A percentile compares a stretch with the other conserved stretches of the same genome.
Conservation (phyloP, 352 stramenopile species). For the Aphanomyces euteiches region DNA sequence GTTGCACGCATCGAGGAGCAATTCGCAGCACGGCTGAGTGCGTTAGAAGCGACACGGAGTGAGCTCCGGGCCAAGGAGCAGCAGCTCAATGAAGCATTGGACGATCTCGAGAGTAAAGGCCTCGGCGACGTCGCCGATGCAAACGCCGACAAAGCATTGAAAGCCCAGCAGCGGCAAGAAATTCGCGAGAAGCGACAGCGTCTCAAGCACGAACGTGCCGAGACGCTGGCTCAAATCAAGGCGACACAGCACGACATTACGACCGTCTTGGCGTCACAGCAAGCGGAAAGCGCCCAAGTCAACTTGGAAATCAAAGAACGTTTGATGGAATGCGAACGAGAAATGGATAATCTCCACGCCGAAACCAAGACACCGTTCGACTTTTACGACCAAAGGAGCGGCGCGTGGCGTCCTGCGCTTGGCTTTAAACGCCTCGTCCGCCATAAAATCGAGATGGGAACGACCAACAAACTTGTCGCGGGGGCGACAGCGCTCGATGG, state of each 20-base stretch:
- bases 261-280: neutral
- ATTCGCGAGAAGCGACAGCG: conserved; percentile 1
- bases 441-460: conserved; percentile 15
- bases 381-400: neutral
- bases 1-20: neutral
- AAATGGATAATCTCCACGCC: neutral
- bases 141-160: neutral
- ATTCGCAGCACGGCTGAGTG: neutral
- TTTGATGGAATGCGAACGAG: neutral
- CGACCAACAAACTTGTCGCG: neutral
- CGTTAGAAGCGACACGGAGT: conserved; percentile 7
- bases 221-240: conserved; percentile 22
- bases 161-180: conserved; percentile 8
- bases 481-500: neutral
- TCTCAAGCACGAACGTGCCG: conserved; percentile 18
- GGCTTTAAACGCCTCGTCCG: neutral
- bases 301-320: neutral
- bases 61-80: conserved; percentile 8
- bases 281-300: neutral
- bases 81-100: conserved; percentile 9
- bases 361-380: neutral
- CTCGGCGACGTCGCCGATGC: neutral
- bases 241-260: neutral
- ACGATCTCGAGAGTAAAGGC: conserved; percentile 20
- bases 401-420: neutral